A percentile compares a stretch with the other conserved stretches of the same genome.
phyloP scores from a whole-genome alignment of 306 rosid genomes.

The Glycine tomentella region DNA sequence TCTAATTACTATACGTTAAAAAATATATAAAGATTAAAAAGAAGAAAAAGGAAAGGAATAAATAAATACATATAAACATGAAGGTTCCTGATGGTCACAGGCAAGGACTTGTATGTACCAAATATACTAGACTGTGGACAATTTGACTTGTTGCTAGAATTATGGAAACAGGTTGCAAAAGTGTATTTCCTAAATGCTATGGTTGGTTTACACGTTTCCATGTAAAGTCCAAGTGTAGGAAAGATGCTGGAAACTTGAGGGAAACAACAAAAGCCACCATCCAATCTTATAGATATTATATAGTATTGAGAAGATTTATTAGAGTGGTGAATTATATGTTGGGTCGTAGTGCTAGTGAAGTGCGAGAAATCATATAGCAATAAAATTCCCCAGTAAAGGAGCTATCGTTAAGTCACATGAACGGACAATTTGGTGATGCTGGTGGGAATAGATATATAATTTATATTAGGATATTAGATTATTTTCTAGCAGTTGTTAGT shows the following conservation, averaged over 20 bases:
- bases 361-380: constrained; percentile 45
- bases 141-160: constrained; percentile 58
- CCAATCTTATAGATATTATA: constrained; percentile 33
- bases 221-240: constrained; percentile 55
- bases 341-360: constrained; percentile 44
- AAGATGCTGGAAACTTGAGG: constrained; percentile 46
- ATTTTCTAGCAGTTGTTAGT: constrained; percentile 45
- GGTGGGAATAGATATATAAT: constrained; percentile 21
- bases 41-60: neutral
- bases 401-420: constrained; percentile 35
- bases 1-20: neutral
- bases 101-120: constrained; percentile 41
- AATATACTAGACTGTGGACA: constrained; percentile 26
- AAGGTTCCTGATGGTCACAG: constrained; percentile 43
- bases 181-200: constrained; percentile 45
- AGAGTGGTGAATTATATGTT: constrained; percentile 31
- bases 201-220: constrained; percentile 48
- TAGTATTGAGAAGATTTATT: constrained; percentile 31
- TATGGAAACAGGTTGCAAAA: constrained; percentile 51
- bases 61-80: constrained; percentile 2
- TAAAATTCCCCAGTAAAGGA: constrained; percentile 24
- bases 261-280: constrained; percentile 41
- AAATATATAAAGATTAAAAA: neutral
- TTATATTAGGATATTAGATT: constrained; percentile 19
- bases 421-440: constrained; percentile 43